phyloP scores from a whole-genome alignment of 306 rosid genomes.

The Sicyos baderoa region DNA sequence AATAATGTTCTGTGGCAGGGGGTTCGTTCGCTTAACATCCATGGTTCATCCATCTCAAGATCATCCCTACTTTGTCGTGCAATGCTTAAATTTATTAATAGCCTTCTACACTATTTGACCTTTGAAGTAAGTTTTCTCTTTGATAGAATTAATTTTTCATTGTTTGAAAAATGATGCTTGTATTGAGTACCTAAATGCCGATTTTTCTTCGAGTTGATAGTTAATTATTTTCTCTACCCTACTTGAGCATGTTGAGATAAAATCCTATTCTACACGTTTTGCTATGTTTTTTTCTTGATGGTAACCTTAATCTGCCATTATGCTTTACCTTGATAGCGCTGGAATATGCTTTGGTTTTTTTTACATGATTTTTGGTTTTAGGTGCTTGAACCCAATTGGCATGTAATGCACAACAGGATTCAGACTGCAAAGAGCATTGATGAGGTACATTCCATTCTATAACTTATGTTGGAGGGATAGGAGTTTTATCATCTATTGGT shows the following conservation, averaged over 20 bases:
- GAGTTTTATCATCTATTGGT: neutral
- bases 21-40: constrained; percentile 67
- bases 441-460: constrained; percentile 41
- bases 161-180: constrained; percentile 1
- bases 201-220: neutral
- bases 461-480: neutral
- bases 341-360: constrained; percentile 3
- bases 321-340: neutral
- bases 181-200: neutral
- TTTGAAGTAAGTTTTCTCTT: constrained; percentile 65
- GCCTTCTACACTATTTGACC: constrained; percentile 90
- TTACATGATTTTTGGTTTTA: constrained; percentile 22
- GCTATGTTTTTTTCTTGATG: neutral
- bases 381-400: constrained; percentile 99
- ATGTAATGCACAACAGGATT: constrained; percentile 74
- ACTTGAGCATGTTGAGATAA: neutral
- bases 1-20: constrained; percentile 44
- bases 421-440: constrained; percentile 90
- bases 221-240: constrained; percentile 3
- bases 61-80: constrained; percentile 92
- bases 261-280: neutral
- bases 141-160: neutral
- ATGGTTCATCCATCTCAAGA: constrained; percentile 80
- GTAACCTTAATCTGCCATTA: neutral
- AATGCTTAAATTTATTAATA: constrained; percentile 91